Evolutionary conservation across 1,284 basidiomycete genomes (phyloP).

Genomic region (Moesziomyces globuligerus): DNA sequence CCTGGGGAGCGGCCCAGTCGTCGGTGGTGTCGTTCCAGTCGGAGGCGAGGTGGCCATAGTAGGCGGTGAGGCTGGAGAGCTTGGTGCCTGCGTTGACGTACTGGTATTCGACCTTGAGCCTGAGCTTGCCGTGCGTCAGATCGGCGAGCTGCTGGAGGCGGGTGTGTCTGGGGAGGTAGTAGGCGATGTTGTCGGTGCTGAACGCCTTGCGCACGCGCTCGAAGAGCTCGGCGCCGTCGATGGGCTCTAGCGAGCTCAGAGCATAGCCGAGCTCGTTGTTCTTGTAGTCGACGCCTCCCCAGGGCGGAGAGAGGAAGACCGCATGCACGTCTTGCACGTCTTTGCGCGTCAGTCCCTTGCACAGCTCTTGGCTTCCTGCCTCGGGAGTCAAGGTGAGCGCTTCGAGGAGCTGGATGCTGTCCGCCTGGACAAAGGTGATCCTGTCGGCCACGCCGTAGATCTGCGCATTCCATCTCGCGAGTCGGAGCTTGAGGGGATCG

Average conservation of each 20-base stretch:
- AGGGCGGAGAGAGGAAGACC: constrained; percentile 60
- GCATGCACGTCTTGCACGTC: constrained; percentile 27
- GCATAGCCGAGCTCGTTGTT: too few relatives aligned
- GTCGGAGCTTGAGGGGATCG: constrained; percentile 80
- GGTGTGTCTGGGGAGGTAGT: constrained; percentile 88
- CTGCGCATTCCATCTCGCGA: constrained; percentile 86
- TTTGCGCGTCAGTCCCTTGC: constrained; percentile 14
- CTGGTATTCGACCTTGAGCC: constrained; percentile 84
- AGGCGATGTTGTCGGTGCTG: constrained; percentile 71
- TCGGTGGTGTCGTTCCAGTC: constrained; percentile 45
- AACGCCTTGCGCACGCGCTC: constrained; percentile 14
- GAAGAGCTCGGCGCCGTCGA: constrained; percentile 85
- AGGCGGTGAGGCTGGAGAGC: constrained; percentile 75
- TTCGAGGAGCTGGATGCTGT: constrained; percentile 81
- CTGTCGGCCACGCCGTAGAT: constrained; percentile 92
- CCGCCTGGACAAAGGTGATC: constrained; percentile 90
- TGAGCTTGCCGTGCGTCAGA: constrained; percentile 68
- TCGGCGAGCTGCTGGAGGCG: constrained; percentile 78
- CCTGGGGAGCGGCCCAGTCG: too few relatives aligned
- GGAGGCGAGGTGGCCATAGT: constrained; percentile 69
- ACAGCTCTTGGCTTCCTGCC: constrained; percentile 8
- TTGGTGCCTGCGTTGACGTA: constrained; percentile 80
- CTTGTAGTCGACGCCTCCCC: constrained; percentile 58
- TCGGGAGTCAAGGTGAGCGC: too few relatives aligned
- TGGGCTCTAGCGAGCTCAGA: constrained; percentile 74